Evolutionary conservation across 129 eudicot species (phyloP), one percentile per base, ranked within the genome.

Genomic region (Gnaphalium uliginosum): DNA sequence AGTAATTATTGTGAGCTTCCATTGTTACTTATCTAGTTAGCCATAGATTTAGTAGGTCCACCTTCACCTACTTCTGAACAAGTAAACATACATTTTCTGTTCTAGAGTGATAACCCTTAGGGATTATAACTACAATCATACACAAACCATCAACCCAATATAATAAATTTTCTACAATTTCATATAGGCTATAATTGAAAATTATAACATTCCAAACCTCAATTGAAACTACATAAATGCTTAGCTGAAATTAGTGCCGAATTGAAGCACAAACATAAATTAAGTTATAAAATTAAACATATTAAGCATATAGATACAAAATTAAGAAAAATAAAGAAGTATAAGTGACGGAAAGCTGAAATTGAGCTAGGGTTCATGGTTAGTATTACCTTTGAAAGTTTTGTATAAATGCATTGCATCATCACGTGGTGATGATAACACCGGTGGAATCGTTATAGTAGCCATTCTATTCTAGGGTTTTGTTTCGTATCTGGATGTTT

Each of bases 371-470:
- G 57, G 66, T 9, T 53, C 41, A 50, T 33, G 32, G 37, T 37
- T 51, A 43, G n/a, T 13, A 30, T 24, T 69, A 93, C 98, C 98
- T 83, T 93, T 90, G 27, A 93, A 93, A 82, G 98, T 95, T 13
- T 72, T 73, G 84, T 90, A 72, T 32, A 93, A 81, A 19, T 78
- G 83, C 79, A 76, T 70, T 64, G 96, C 98, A 65, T 93, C 98
- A 54, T 93, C 96, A 32, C 90, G 92, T 18, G 98, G 96, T 3
- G 92, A 81, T 10, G 85, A 71, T 65, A 88, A 66, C 61, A 72
- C 77, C 0, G 92, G 92, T 32, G 98, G 96, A 39, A 90, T 72
- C 2, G 74, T 69, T 67, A 93, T 50, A 6, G 94, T 86, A 54
- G 96, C 78, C 98, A 93, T 93, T 46, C 30, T 74, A 92, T 92